Conservation (phyloP, 306 rosid species). For the Carpinus fangiana region DNA sequence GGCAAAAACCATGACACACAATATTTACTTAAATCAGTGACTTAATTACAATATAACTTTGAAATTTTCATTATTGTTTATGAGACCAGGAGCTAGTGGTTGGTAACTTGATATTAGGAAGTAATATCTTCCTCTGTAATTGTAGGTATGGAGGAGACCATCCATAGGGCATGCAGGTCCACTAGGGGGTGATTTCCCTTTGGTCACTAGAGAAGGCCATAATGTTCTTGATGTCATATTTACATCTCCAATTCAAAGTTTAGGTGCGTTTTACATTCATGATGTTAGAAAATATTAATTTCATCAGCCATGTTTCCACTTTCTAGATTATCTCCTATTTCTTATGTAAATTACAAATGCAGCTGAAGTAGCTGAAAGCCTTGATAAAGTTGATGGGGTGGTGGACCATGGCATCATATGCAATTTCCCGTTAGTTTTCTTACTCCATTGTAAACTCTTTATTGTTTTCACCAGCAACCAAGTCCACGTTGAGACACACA, state of each 20-base stretch:
- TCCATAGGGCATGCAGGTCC: constrained; percentile 75
- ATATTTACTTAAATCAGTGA: not conserved
- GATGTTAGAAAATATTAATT: not conserved
- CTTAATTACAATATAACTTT: not conserved
- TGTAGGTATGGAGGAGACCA: constrained; percentile 89
- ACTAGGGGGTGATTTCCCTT: constrained; percentile 73
- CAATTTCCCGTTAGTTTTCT: constrained; percentile 71
- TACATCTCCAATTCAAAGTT: constrained; percentile 80
- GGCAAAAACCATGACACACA: not conserved
- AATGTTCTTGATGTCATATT: constrained; percentile 81
- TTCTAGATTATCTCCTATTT: constrained; percentile 12
- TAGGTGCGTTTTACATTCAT: constrained; percentile 45
- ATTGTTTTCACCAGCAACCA: constrained; percentile 4
- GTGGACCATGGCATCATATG: constrained; percentile 73
- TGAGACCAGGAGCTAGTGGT: not conserved
- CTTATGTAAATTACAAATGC: constrained; percentile 31
- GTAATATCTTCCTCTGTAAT: constrained; percentile 14
- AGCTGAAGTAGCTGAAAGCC: constrained; percentile 70
- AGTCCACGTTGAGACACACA: not conserved
- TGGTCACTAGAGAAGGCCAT: constrained; percentile 79
- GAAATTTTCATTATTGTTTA: not conserved
- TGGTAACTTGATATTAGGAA: not conserved
- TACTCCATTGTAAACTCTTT: constrained; percentile 24
- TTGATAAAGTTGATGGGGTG: constrained; percentile 61
- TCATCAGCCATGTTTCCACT: constrained; percentile 8